phyloP scores from a whole-genome alignment of 805 yeast species.

The Kodamaea lidongshanica region DNA sequence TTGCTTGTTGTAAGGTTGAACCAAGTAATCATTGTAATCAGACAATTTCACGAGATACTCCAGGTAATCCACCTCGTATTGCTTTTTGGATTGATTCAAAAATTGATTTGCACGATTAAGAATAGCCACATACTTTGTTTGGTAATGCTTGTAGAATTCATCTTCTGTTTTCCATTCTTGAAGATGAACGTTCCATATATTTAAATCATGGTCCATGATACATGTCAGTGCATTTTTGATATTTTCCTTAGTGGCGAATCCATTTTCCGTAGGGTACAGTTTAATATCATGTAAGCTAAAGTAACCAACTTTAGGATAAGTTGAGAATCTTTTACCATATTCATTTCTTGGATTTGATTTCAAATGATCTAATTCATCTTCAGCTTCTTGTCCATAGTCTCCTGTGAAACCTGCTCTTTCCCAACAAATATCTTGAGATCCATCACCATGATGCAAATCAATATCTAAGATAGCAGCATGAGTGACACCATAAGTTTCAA shows the following conservation, averaged over 20 bases:
- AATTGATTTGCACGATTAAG: constrained; percentile 64
- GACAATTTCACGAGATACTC: constrained; percentile 20
- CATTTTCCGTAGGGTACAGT: constrained; percentile 78
- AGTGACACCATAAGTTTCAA: constrained; percentile 53
- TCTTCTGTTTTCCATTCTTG: constrained; percentile 57
- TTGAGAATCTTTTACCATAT: constrained; percentile 40
- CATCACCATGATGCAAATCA: constrained; percentile 87
- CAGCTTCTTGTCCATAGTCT: constrained; percentile 43
- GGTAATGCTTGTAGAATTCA: constrained; percentile 60
- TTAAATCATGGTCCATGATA: constrained; percentile 67
- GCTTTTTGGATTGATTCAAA: constrained; percentile 43
- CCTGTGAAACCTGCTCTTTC: constrained; percentile 58
- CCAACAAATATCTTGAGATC: constrained; percentile 83
- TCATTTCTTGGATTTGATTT: constrained; percentile 39
- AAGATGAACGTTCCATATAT: constrained; percentile 80
- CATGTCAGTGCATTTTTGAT: constrained; percentile 75
- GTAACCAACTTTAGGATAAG: constrained; percentile 65
- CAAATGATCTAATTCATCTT: constrained; percentile 31
- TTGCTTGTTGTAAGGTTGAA: constrained; percentile 23
- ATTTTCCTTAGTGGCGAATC: constrained; percentile 65
- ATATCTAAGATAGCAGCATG: constrained; percentile 80
- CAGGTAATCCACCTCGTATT: constrained; percentile 33
- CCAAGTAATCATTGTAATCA: constrained; percentile 26
- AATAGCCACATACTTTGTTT: constrained; percentile 52
- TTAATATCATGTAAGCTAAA: constrained; percentile 81